Conservation (phyloP, 2,329 filamentous ascomycete species). For the Rasamsonia emersonii region DNA sequence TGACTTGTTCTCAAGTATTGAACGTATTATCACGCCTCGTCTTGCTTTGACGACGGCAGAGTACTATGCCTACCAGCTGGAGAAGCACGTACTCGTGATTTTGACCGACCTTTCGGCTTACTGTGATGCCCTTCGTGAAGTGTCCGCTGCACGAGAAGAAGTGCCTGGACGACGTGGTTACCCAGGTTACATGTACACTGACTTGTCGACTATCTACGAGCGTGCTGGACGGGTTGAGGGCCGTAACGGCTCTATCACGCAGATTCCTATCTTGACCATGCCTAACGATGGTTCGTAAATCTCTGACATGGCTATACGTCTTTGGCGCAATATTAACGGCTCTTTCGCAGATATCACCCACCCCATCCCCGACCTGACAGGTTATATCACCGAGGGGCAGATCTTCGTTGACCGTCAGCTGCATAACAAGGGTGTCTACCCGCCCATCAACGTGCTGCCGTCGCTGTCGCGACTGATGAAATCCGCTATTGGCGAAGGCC, state of each 20-base stretch:
- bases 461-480: conserved; percentile 99
- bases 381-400: conserved; percentile 98
- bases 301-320: neutral
- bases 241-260: conserved; percentile 95
- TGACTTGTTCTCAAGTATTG: too few relatives aligned
- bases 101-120: conserved; percentile 96
- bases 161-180: conserved; percentile 98
- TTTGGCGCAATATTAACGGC: conserved; percentile 1
- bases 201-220: conserved; percentile 99
- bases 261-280: conserved; percentile 99
- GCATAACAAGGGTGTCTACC: conserved; percentile 95
- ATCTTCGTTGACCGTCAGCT: conserved; percentile 94
- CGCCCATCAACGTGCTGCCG: conserved; percentile 95
- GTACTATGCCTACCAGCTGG: conserved; percentile 99
- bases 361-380: conserved; percentile 95
- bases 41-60: conserved; percentile 96
- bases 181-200: conserved; percentile 99
- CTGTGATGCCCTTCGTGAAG: conserved; percentile 97
- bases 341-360: conserved; percentile 74
- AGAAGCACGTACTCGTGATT: conserved; percentile 99
- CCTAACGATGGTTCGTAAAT: conserved; percentile 70
- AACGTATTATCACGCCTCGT: conserved; percentile 99
- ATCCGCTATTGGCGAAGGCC: conserved; percentile 95
- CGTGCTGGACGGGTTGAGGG: conserved; percentile 95
- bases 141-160: conserved; percentile 96